Conservation (phyloP, 1,284 basidiomycete species). For the Ustilago vetiveriae region DNA sequence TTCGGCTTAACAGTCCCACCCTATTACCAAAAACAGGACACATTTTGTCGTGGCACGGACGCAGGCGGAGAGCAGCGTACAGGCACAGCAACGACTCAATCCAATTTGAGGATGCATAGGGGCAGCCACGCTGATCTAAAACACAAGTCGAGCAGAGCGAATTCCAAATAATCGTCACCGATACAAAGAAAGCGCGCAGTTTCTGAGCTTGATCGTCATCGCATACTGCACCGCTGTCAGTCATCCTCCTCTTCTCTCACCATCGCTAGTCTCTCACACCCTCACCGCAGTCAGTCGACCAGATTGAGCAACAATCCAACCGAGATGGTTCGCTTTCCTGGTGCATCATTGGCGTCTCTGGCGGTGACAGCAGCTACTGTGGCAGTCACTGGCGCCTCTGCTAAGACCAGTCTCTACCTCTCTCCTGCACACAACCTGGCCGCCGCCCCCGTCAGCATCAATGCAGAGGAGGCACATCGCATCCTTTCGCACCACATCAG, state of each 20-base stretch:
- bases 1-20: too few species aligned
- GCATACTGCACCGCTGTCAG: neutral
- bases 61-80: neutral
- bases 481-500: conserved; percentile 46
- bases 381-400: conserved; percentile 9
- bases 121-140: too few species aligned
- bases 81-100: too few species aligned
- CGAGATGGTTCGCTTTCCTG: conserved; percentile 33
- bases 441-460: conserved; percentile 25
- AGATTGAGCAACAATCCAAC: neutral
- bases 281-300: too few species aligned
- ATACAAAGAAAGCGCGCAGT: neutral
- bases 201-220: conserved; percentile 12
- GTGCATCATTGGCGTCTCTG: conserved; percentile 15
- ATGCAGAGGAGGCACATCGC: conserved; percentile 32
- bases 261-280: too few species aligned
- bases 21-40: too few species aligned
- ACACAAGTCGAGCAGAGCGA: neutral
- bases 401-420: conserved; percentile 45
- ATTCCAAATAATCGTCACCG: neutral
- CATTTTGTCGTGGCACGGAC: too few species aligned
- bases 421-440: conserved; percentile 26
- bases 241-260: too few species aligned
- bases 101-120: too few species aligned
- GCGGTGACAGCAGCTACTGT: conserved; percentile 14